These are phyloP conservation scores for Podospora fimiseda DNA, from an alignment of 495 filamentous ascomycete genomes.

Conservation along the genomic window DNA sequence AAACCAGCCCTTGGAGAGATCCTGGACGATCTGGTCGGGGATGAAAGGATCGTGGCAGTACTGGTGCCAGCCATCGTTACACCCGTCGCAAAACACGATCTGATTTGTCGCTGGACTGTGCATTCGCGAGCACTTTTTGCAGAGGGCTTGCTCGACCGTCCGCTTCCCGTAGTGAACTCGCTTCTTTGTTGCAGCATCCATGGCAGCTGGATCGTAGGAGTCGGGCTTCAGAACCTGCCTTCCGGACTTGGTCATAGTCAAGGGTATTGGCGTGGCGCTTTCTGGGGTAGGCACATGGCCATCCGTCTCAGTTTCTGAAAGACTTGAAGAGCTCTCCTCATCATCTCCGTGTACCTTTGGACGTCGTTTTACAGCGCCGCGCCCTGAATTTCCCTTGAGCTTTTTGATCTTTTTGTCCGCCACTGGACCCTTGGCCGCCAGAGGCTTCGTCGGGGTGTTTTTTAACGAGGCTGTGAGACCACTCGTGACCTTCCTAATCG, in stretches of 20 bases:
- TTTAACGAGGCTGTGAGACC: slow-evolving; percentile 15
- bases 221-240: slow-evolving; percentile 70
- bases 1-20: slow-evolving; percentile 65
- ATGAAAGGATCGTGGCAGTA: slow-evolving; percentile 84
- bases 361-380: slow-evolving; percentile 11
- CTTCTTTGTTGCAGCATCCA: slow-evolving; percentile 34
- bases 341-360: slow-evolving; percentile 13
- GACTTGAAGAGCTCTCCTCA: slow-evolving; percentile 11
- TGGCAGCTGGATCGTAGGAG: slow-evolving; percentile 56
- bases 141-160: slow-evolving; percentile 50
- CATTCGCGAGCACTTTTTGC: slow-evolving; percentile 72
- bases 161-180: slow-evolving; percentile 42
- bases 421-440: slow-evolving; percentile 4
- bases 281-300: neutral
- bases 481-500: slow-evolving; percentile 25
- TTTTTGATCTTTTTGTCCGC: slow-evolving; percentile 27
- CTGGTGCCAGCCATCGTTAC: slow-evolving; percentile 86
- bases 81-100: slow-evolving; percentile 94
- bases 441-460: slow-evolving; percentile 10
- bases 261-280: slow-evolving; percentile 40
- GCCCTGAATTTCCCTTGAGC: slow-evolving; percentile 7
- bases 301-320: slow-evolving; percentile 7
- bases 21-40: slow-evolving; percentile 56
- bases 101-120: slow-evolving; percentile 69
- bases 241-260: slow-evolving; percentile 75